Evolutionary conservation across 768 basidiomycete genomes (phyloP).

Genomic region (Boletellus emodensis): DNA sequence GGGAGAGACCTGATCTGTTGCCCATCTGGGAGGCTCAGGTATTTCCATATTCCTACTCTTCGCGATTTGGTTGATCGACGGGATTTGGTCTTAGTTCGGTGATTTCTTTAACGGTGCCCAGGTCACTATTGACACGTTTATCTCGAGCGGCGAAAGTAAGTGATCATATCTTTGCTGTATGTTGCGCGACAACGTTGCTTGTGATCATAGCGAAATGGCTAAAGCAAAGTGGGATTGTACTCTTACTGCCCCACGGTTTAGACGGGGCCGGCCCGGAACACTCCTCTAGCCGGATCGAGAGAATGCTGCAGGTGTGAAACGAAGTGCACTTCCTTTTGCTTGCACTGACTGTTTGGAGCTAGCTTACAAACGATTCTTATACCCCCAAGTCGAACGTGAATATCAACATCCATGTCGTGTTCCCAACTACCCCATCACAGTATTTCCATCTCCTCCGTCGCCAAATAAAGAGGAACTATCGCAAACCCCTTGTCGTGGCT

Average conservation of each 20-base stretch:
- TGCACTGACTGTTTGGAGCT: neutral
- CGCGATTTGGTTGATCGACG: neutral
- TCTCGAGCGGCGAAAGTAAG: conserved; percentile 81
- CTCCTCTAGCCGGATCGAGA: conserved; percentile 82
- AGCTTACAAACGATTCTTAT: conserved; percentile 79
- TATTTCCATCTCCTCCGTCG: conserved; percentile 92
- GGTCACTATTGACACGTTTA: conserved; percentile 86
- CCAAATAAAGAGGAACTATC: conserved; percentile 79
- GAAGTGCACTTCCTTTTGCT: neutral
- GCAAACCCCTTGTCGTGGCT: conserved; percentile 82
- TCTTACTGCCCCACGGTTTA: conserved; percentile 84
- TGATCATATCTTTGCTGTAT: neutral
- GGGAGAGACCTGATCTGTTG: conserved; percentile 78
- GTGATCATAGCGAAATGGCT: conserved; percentile 79
- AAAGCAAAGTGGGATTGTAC: conserved; percentile 82
- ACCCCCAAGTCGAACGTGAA: conserved; percentile 32
- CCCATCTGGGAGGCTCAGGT: conserved; percentile 94
- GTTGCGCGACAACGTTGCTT: neutral
- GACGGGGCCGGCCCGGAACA: conserved; percentile 95
- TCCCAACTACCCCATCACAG: conserved; percentile 86
- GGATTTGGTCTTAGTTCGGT: conserved; percentile 55
- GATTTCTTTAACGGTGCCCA: conserved; percentile 92
- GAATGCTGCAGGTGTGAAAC: conserved; percentile 74
- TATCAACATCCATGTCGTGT: conserved; percentile 81
- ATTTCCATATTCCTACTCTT: conserved; percentile 1